These are phyloP conservation scores for Stagonosporopsis tanaceti DNA, from an alignment of 2,329 filamentous ascomycete species.

Conservation along the genomic window DNA sequence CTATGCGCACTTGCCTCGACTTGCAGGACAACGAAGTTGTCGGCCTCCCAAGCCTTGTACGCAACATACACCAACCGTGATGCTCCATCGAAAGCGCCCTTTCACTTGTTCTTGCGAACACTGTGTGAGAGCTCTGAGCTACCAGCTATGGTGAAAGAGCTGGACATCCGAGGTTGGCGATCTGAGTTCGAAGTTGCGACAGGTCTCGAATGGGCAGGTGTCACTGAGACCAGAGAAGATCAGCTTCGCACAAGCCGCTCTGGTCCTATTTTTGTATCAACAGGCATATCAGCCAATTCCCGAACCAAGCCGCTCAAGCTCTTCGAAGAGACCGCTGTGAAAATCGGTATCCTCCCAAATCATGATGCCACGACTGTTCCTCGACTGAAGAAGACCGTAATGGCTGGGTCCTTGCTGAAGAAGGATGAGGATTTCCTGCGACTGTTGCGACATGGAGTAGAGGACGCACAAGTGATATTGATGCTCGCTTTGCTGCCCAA, in stretches of 20 bases:
- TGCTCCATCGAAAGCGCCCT: not conserved
- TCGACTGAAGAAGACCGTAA: not conserved
- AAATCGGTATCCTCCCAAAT: not conserved
- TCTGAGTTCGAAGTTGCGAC: constrained; percentile 17
- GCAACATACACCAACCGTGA: not conserved
- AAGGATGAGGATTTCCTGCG: not conserved
- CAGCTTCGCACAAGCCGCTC: not conserved
- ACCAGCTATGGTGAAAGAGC: constrained; percentile 3
- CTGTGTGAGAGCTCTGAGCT: constrained; percentile 4
- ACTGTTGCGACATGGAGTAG: not conserved
- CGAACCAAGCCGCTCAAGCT: not conserved
- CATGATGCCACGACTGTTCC: not conserved
- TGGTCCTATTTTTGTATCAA: not conserved
- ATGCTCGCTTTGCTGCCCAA: not conserved
- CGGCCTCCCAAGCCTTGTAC: not conserved
- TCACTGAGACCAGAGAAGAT: not conserved
- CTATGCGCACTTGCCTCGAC: constrained; percentile 1
- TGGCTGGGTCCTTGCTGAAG: not conserved
- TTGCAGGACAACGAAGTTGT: not conserved
- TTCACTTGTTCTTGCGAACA: constrained; percentile 3
- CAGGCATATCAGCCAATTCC: not conserved
- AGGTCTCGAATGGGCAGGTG: not conserved
- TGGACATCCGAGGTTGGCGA: constrained; percentile 22
- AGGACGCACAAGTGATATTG: constrained; percentile 4
- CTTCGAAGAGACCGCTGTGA: not conserved